A percentile compares a stretch with the other conserved stretches of the same genome.
These are phyloP conservation scores for Amanita inopinata DNA, from an alignment of 768 basidiomycete species.

Conservation along the genomic window DNA sequence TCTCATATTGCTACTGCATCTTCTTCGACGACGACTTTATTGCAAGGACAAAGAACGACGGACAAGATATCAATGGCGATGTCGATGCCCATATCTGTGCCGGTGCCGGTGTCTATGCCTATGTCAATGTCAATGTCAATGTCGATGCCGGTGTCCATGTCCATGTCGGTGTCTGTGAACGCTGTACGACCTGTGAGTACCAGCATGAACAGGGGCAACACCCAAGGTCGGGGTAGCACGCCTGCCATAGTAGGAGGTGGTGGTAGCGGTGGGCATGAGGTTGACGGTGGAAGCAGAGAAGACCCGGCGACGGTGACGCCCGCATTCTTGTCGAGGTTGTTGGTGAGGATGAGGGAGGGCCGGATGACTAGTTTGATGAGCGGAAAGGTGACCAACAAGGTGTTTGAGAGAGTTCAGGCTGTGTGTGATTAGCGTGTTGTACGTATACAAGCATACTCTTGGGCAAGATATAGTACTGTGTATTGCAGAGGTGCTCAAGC, in stretches of 20 bases:
- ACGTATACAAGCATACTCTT: too few relatives aligned
- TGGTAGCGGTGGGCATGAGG: background rate
- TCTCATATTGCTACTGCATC: slow-evolving; percentile 5
- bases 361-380: slow-evolving; percentile 40
- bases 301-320: slow-evolving; percentile 34
- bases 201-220: too few relatives aligned
- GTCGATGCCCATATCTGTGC: too few relatives aligned
- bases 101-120: background rate
- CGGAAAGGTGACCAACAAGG: slow-evolving; percentile 44
- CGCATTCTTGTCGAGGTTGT: slow-evolving; percentile 39
- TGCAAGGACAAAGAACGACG: background rate
- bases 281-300: background rate
- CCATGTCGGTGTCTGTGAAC: too few relatives aligned
- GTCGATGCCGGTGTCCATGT: too few relatives aligned
- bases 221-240: background rate
- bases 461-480: too few relatives aligned
- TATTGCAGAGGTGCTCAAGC: too few relatives aligned
- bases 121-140: background rate
- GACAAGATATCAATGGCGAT: background rate
- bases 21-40: background rate
- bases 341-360: slow-evolving; percentile 60
- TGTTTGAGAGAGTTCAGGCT: slow-evolving; percentile 66
- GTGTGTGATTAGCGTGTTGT: too few relatives aligned
- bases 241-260: background rate
- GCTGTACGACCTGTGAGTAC: too few relatives aligned